Evolutionary conservation across 805 yeast genomes (phyloP), one percentile per base, ranked within the genome.

Genomic region (Wickerhamiella cacticola): DNA sequence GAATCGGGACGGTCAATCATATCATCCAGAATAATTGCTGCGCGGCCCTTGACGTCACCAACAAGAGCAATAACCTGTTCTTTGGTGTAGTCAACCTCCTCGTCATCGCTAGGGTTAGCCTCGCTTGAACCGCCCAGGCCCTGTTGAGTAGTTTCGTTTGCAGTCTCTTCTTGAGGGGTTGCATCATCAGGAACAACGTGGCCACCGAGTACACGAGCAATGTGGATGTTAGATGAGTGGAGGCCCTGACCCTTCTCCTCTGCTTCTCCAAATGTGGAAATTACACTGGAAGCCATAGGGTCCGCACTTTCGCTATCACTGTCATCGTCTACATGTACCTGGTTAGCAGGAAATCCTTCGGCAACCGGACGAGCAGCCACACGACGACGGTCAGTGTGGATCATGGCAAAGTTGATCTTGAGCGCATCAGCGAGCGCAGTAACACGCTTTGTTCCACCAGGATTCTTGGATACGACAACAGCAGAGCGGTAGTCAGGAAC

Each of bases 391-490:
- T 92, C 99, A 18, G 98, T 92, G 63, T 92, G 97, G 56, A 94
- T 89, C 97, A 92, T 89, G 51, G 98, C 99, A 62, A 92, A 92
- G 65, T 92, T 87, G 56, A 92, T 84, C 67, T 89, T 89, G 58
- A 92, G 73, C 33, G 94, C 79, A 68, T 94, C 98, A n/a, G 98
- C 98, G 58, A 92, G 72, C 1, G 96, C 88, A 16, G 99, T 92
- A 47, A 92, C 99, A 56, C 98, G 76, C 64, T 92, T 92, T 18
- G 99, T 88, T 49, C 98, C 98, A 53, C 98, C 99, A 18, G 99
- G 97, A 67, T 92, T 92, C 64, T 92, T 92, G n/a, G 96, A 87
- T 10, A 92, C 98, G 48, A 92, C 94, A 22, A 94, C 98, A 1
- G 95, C 89, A 52, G 80, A 79, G 57, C 77, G 72, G 71, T 84